A percentile compares a stretch with the other conserved stretches of the same genome.
These are phyloP conservation scores for Leishmania braziliensis DNA, from an alignment of 208 protist genomes.

Conservation along the genomic window DNA sequence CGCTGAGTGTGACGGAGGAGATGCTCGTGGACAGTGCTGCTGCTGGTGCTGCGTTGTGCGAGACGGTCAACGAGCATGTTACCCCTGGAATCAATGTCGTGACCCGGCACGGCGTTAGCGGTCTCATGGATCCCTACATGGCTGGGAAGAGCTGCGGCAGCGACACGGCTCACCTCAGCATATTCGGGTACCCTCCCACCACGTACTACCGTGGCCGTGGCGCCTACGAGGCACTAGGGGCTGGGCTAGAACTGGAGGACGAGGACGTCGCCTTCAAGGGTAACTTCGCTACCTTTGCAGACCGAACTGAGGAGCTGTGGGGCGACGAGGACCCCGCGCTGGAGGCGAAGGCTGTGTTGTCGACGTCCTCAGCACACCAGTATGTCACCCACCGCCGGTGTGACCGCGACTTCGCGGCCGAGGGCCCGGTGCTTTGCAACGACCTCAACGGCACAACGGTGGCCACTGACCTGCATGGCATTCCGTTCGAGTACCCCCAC, in stretches of 20 bases:
- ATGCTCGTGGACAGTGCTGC: slow-evolving; percentile 4
- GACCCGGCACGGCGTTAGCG: slow-evolving; percentile 52
- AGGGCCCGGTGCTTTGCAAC: slow-evolving; percentile 56
- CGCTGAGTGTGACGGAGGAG: slow-evolving; percentile 15
- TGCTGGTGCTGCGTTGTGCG: slow-evolving; percentile 6
- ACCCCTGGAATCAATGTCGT: slow-evolving; percentile 57
- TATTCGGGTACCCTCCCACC: slow-evolving; percentile 69
- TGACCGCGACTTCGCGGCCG: slow-evolving; percentile 67
- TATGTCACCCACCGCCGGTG: slow-evolving; percentile 67
- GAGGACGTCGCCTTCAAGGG: slow-evolving; percentile 78
- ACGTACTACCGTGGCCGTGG: slow-evolving; percentile 73
- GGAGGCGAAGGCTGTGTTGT: slow-evolving; percentile 21
- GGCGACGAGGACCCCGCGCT: slow-evolving; percentile 34
- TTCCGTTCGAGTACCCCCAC: slow-evolving; percentile 53
- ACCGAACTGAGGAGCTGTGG: slow-evolving; percentile 28
- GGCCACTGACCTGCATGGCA: slow-evolving; percentile 34
- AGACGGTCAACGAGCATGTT: slow-evolving; percentile 16
- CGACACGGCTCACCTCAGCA: slow-evolving; percentile 74
- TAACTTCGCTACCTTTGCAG: slow-evolving; percentile 63
- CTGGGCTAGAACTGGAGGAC: slow-evolving; percentile 56
- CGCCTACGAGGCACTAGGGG: slow-evolving; percentile 69
- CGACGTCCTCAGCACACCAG: slow-evolving; percentile 11
- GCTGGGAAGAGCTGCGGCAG: slow-evolving; percentile 70
- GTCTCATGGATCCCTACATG: slow-evolving; percentile 72
- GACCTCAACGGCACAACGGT: slow-evolving; percentile 52